Conservation (phyloP, 2,329 filamentous ascomycete genomes). For the Paraphoma sp. region DNA sequence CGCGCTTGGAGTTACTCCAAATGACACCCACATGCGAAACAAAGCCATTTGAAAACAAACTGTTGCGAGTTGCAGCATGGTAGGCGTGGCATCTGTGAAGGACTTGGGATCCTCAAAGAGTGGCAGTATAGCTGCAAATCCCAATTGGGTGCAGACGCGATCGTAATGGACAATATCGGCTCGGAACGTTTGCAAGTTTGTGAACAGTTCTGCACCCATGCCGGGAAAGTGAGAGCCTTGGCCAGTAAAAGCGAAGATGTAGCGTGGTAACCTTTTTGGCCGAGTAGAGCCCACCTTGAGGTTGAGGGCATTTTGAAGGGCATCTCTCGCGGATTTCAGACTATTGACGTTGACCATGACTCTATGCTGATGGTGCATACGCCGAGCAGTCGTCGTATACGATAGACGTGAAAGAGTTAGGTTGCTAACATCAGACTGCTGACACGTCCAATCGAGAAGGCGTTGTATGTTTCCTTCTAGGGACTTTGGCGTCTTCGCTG, state of each 20-base stretch:
- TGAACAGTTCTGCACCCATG: constrained; percentile 13
- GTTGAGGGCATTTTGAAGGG: background rate
- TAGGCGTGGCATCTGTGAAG: constrained; percentile 1
- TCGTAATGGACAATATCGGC: constrained; percentile 22
- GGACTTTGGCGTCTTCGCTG: constrained; percentile 20
- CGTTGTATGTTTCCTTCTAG: constrained; percentile 16
- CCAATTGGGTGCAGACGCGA: constrained; percentile 25
- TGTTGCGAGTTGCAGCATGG: constrained; percentile 47
- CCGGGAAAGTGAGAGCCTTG: constrained; percentile 36
- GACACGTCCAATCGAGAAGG: constrained; percentile 11
- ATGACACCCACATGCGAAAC: constrained; percentile 10
- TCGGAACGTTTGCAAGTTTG: constrained; percentile 28
- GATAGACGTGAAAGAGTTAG: constrained; percentile 15
- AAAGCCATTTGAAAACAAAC: constrained; percentile 50
- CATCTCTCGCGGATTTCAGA: background rate
- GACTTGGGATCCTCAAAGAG: background rate
- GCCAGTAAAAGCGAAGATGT: constrained; percentile 41
- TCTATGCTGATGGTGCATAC: constrained; percentile 25
- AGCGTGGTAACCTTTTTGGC: constrained; percentile 48
- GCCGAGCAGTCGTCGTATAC: constrained; percentile 31
- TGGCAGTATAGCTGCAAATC: constrained; percentile 23
- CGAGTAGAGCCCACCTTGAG: constrained; percentile 53
- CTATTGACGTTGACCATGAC: constrained; percentile 7
- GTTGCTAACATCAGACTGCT: background rate
- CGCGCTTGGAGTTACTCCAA: constrained; percentile 11